Conservation (phyloP, 371 early-diverging fungal genomes). For the Saksenaea oblongispora region DNA sequence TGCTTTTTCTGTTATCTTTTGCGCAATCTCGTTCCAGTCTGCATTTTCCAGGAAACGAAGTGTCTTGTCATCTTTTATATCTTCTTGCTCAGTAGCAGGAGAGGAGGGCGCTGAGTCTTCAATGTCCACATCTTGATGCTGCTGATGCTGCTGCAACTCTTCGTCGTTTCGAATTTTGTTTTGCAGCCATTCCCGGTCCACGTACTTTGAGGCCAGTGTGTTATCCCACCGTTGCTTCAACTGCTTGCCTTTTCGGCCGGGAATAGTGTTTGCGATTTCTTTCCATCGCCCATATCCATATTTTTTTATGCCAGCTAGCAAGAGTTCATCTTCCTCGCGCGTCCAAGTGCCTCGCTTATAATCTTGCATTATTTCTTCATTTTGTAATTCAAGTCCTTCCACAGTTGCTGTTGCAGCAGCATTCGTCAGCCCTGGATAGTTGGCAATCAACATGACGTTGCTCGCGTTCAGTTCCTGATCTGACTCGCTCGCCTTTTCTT, state of each 20-base stretch:
- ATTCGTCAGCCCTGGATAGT: slow-evolving; percentile 26
- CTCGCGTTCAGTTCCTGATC: slow-evolving; percentile 2
- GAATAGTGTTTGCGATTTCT: slow-evolving; percentile 38
- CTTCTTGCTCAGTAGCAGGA: slow-evolving; percentile 4
- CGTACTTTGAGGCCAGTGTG: slow-evolving; percentile 31
- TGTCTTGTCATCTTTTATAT: neutral
- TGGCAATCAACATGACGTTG: slow-evolving; percentile 33
- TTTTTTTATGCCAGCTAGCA: slow-evolving; percentile 33
- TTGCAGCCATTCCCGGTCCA: slow-evolving; percentile 35
- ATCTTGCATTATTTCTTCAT: slow-evolving; percentile 32
- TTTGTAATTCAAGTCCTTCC: slow-evolving; percentile 15
- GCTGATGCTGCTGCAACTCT: slow-evolving; percentile 2
- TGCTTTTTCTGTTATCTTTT: slow-evolving; percentile 48
- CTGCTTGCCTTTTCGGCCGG: slow-evolving; percentile 41
- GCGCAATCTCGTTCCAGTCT: slow-evolving; percentile 28
- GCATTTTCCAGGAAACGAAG: slow-evolving; percentile 16
- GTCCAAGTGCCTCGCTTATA: slow-evolving; percentile 43
- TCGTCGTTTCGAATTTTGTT: slow-evolving; percentile 24
- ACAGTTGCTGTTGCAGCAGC: neutral
- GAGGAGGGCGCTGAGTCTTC: slow-evolving; percentile 22
- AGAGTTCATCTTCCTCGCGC: slow-evolving; percentile 34
- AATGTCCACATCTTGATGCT: slow-evolving; percentile 18
- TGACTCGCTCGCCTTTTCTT: neutral
- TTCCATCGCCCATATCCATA: slow-evolving; percentile 45
- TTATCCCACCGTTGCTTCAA: slow-evolving; percentile 45